A percentile compares a stretch with the other conserved stretches of the same genome.
phyloP scores from a whole-genome alignment of 306 rosid species.

The Herpetospermum pedunculosum region DNA sequence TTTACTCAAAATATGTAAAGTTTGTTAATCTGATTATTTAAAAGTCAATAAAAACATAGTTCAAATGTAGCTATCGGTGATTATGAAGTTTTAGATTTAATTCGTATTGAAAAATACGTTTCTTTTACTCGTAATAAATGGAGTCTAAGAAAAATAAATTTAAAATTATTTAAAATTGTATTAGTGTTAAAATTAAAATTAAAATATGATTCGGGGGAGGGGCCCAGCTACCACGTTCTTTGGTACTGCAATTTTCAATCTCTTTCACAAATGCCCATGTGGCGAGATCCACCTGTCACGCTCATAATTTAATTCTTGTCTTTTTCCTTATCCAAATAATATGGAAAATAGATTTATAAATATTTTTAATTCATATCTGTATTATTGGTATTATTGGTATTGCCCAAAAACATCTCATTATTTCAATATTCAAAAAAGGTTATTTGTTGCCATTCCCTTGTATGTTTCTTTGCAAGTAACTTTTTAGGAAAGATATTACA shows the following conservation, averaged over 20 bases:
- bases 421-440: background rate
- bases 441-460: background rate
- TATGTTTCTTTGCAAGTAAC: too few species aligned
- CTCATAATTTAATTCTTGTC: conserved; percentile 34
- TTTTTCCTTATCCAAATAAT: conserved; percentile 23
- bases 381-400: too few species aligned
- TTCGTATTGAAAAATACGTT: too few species aligned
- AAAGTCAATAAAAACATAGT: too few species aligned
- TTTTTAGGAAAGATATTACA: too few species aligned
- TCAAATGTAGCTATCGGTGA: too few species aligned
- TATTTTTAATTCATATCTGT: too few species aligned
- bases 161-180: too few species aligned
- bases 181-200: background rate
- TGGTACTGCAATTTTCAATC: conserved; percentile 22
- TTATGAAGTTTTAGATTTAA: too few species aligned
- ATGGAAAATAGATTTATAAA: background rate
- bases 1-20: background rate
- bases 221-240: conserved; percentile 43
- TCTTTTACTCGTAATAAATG: background rate
- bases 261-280: conserved; percentile 66
- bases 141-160: too few species aligned
- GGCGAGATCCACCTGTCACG: conserved; percentile 56
- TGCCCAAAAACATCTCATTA: background rate
- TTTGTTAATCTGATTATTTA: too few species aligned
- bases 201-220: background rate